Percentiles rank a stretch among this genome's conserved stretches.
phyloP scores from a whole-genome alignment of 371 early-diverging fungal genomes.

The Mucor saturninus region DNA sequence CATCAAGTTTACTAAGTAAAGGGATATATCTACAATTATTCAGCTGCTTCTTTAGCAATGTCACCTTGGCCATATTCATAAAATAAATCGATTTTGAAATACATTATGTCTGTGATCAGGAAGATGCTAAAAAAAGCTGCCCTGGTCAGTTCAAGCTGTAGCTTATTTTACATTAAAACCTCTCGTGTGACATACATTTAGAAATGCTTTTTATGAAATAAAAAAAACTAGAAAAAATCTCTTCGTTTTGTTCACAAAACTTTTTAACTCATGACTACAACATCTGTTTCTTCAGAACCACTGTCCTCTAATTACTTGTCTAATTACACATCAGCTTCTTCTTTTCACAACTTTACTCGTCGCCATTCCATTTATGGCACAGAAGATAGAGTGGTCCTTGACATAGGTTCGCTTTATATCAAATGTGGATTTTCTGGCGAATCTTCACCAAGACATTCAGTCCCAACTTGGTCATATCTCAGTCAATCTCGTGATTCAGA shows the following conservation, averaged over 20 bases:
- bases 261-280: slow-evolving; percentile 44
- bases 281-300: slow-evolving; percentile 51
- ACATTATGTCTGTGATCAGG: too few species aligned
- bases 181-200: slow-evolving; percentile 1
- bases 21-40: too few species aligned
- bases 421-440: slow-evolving; percentile 92
- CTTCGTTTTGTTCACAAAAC: not conserved
- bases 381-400: slow-evolving; percentile 88
- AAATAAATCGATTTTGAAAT: too few species aligned
- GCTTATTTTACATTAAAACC: not conserved
- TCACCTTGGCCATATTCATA: too few species aligned
- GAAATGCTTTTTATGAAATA: not conserved
- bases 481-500: slow-evolving; percentile 34
- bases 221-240: not conserved
- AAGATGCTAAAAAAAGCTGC: not conserved
- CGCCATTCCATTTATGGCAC: slow-evolving; percentile 71
- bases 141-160: not conserved
- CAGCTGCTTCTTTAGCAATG: too few species aligned
- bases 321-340: slow-evolving; percentile 39
- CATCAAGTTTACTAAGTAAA: too few species aligned
- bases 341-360: slow-evolving; percentile 52
- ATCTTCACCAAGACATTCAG: slow-evolving; percentile 74
- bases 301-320: slow-evolving; percentile 47
- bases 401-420: slow-evolving; percentile 82
- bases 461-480: slow-evolving; percentile 58